Base-by-base conservation (phyloP, 768 basidiomycete species). In the Suillus subalutaceus region DNA sequence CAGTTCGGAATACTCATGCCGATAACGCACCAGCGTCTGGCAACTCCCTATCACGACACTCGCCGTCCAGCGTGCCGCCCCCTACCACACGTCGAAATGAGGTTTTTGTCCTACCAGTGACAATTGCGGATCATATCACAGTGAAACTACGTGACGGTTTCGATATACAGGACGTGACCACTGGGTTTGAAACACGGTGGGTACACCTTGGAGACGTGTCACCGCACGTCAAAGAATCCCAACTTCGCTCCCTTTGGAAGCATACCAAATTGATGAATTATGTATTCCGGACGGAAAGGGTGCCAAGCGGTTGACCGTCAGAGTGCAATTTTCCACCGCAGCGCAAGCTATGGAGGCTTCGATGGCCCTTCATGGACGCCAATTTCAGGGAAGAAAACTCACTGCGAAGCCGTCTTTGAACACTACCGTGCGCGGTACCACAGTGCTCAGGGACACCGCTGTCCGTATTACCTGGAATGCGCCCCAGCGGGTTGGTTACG, bases 131-230 rank as follows among this genome's bases (percentile, higher is more conserved):
- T 44, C 83, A 89, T 63, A 87, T 84, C 30, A 82, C 79, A 61
- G 83, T 89, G 23, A 84, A 79, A 26, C 79, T 92, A 56, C 83
- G 83, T 40, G 74, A 85, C 0, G 92, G 93, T 0, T 90, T 91
- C 56, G 80, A 81, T 2, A 81, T 93, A 3, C 73, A 79, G 32
- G 81, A 85, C 0, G 72, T 93, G 7, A 74, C 75, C 9, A 92
- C 91, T 1, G 88, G 88, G 1, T 89, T 92, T 48, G 92, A 94
- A 70, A 88, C 88, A 0, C 84, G 83, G 7, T 87, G 86, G 79
- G 71, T 93, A 10, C 78, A 82, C 44, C 67, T 94, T 2, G 79
- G 79, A 6, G 85, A 88, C 30, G 71, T 93, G 4, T 84, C 85
- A 0, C 46, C 67, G 0, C 66, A 67, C 0, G 78, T 83, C 16